phyloP scores from a whole-genome alignment of 768 basidiomycete species.

The Polyporus arcularius region DNA sequence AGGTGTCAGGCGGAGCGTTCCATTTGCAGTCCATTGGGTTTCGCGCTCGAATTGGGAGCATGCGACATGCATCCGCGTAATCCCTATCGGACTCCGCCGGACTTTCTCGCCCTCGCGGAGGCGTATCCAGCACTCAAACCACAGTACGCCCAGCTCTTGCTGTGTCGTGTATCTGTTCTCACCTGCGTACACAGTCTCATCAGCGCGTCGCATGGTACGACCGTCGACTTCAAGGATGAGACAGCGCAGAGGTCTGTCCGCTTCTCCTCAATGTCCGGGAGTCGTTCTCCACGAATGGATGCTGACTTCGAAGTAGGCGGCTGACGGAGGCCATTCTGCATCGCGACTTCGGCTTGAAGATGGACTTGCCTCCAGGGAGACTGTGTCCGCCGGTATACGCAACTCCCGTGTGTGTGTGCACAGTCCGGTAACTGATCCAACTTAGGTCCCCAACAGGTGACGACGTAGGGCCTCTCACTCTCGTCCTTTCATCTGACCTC shows the following conservation, averaged over 20 bases:
- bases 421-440: background rate
- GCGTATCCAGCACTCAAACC: slow-evolving; percentile 56
- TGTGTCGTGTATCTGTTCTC: background rate
- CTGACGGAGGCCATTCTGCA: slow-evolving; percentile 79
- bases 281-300: background rate
- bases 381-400: slow-evolving; percentile 82
- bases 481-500: background rate
- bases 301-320: slow-evolving; percentile 43
- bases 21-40: too few relatives aligned
- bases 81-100: slow-evolving; percentile 46
- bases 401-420: background rate
- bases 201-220: slow-evolving; percentile 27
- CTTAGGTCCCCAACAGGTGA: slow-evolving; percentile 74
- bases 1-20: too few relatives aligned
- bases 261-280: background rate
- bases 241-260: slow-evolving; percentile 60
- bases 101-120: slow-evolving; percentile 62
- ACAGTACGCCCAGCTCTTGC: slow-evolving; percentile 43
- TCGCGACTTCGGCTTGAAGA: slow-evolving; percentile 67
- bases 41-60: too few relatives aligned
- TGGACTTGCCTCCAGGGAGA: slow-evolving; percentile 67
- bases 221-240: slow-evolving; percentile 79
- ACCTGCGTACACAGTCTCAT: slow-evolving; percentile 25
- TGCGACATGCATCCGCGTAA: slow-evolving; percentile 49
- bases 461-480: background rate